Conservation (phyloP, 306 rosid species). For the Abrus precatorius region DNA sequence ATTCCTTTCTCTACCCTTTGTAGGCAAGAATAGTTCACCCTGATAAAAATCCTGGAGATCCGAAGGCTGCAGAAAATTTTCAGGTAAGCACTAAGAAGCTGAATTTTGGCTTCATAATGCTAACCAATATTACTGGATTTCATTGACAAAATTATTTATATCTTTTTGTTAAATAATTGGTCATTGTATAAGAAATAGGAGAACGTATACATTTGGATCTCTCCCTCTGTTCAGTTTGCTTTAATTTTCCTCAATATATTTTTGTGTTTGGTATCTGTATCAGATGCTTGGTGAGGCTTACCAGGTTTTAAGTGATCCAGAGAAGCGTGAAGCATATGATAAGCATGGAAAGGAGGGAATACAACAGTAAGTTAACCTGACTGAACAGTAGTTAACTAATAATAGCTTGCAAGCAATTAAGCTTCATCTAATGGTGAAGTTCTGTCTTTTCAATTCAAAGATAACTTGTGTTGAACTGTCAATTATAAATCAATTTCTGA, state of each 20-base stretch:
- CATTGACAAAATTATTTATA: slow-evolving; percentile 6
- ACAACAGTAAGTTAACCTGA: slow-evolving; percentile 67
- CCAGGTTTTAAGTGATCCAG: slow-evolving; percentile 95
- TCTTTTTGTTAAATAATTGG: slow-evolving; percentile 32
- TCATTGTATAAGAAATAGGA: neutral
- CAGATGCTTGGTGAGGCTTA: slow-evolving; percentile 98
- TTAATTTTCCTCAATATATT: slow-evolving; percentile 34
- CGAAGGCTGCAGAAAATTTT: slow-evolving; percentile 86
- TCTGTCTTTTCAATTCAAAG: slow-evolving; percentile 27
- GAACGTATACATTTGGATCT: slow-evolving; percentile 22
- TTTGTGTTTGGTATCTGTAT: slow-evolving; percentile 39
- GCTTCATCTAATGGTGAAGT: slow-evolving; percentile 32
- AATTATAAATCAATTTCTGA: slow-evolving; percentile 28
- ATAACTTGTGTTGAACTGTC: neutral
- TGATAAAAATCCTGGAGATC: slow-evolving; percentile 95
- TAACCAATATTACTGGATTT: slow-evolving; percentile 21
- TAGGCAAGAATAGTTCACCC: slow-evolving; percentile 98
- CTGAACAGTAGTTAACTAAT: slow-evolving; percentile 23
- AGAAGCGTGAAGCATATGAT: slow-evolving; percentile 93
- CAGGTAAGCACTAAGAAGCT: slow-evolving; percentile 63
- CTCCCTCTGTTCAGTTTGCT: slow-evolving; percentile 13
- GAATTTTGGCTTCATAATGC: slow-evolving; percentile 36
- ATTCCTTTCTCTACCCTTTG: neutral
- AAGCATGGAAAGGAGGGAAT: slow-evolving; percentile 84
- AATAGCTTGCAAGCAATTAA: neutral